Evolutionary conservation across 192 early-diverging fungal genomes (phyloP).

Genomic region (Umbelopsis vinacea): DNA sequence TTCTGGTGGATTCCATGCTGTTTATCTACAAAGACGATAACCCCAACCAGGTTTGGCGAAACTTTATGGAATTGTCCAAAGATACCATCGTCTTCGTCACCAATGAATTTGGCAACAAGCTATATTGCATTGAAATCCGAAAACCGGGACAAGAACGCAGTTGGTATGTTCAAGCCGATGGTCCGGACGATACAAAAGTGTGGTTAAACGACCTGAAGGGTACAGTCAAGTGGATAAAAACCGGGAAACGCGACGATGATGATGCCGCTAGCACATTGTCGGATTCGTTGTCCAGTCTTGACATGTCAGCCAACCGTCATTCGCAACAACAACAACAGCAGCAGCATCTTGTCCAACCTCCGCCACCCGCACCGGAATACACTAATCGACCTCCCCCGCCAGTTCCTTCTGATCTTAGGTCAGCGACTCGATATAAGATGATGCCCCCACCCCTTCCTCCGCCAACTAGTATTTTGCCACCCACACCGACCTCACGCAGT

Average conservation of each 20-base stretch:
- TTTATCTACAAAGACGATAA: slow-evolving; percentile 35
- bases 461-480: background rate
- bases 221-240: slow-evolving; percentile 22
- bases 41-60: slow-evolving; percentile 23
- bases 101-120: slow-evolving; percentile 42
- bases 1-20: slow-evolving; percentile 28
- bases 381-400: slow-evolving; percentile 3
- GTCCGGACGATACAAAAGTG: slow-evolving; percentile 21
- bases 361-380: slow-evolving; percentile 11
- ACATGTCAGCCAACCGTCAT: background rate
- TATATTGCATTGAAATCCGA: slow-evolving; percentile 37
- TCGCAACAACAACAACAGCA: background rate
- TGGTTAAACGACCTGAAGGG: slow-evolving; percentile 27
- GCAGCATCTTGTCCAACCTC: background rate
- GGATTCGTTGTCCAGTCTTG: slow-evolving; percentile 12
- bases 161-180: slow-evolving; percentile 34
- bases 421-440: background rate
- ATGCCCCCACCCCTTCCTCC: slow-evolving; percentile 11
- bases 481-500: background rate
- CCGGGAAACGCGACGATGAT: slow-evolving; percentile 3
- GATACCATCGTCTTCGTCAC: slow-evolving; percentile 41
- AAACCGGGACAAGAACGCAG: slow-evolving; percentile 26
- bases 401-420: background rate
- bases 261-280: slow-evolving; percentile 1
- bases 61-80: slow-evolving; percentile 33